Evolutionary conservation across 345 rosid genomes (phyloP), one percentile per base, ranked within the genome.

Genomic region (Eucalyptus camaldulensis): DNA sequence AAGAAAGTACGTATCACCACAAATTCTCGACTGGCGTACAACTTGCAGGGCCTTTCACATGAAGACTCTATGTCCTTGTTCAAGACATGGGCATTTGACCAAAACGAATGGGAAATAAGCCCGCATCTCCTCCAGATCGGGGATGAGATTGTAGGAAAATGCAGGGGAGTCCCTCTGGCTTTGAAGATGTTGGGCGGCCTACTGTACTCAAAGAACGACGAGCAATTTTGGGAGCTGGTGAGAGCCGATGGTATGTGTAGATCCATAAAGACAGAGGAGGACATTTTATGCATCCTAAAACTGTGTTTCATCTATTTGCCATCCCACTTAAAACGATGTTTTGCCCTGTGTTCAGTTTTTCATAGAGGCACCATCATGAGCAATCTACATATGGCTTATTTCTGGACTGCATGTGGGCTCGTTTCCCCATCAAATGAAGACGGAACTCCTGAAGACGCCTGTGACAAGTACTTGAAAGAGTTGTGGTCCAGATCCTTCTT

Each of bases 401-500:
- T 31, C 12, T 87, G 88, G 88, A 56, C 10, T 3, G 62, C 88
- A 10, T 13, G 11, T 87, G 88, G 88, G 31, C 47, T 53, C 19
- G 43, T 87, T 27, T 6, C 44, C 37, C 15, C 40, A 9, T 45
- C 88, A 15, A 19, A 65, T 43, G 86, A 89, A 40, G 25, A 85
- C 13, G 43, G 85, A 12, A 21, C 89, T 19, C 56, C 69, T 43
- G 90, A 91, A 50, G 91, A 91, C 33, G 56, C 87, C 5, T 88
- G 88, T 58, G 49, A 90, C 40, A 65, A 89, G 19, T 90, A 87
- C 87, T 88, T 91, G 47, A 81, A 67, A 53, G 90, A 88, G 47
- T 87, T 89, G 53, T 21, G 72, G n/a, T 47, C 81, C 62, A 87
- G 89, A 51, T 91, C 90, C 31, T 91, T 91, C 60, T 87, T 91